phyloP scores from a whole-genome alignment of 164 flowering plant genomes.

The Vitis labrusca region DNA sequence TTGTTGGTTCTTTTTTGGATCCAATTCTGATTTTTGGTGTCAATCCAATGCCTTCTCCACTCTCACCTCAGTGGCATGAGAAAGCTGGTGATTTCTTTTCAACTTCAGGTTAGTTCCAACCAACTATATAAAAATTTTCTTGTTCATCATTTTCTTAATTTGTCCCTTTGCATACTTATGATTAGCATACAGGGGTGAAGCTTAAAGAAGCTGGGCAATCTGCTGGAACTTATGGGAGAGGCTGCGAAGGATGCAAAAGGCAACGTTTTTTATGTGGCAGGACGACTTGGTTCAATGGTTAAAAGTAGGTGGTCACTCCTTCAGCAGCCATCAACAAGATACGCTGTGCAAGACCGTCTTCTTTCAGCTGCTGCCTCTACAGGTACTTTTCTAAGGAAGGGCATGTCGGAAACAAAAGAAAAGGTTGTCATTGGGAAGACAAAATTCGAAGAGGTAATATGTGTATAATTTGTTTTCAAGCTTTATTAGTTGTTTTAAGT shows the following conservation, averaged over 20 bases:
- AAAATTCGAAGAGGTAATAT: conserved; percentile 86
- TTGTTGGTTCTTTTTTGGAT: no score
- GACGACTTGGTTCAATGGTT: conserved; percentile 65
- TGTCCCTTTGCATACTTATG: neutral
- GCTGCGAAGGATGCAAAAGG: conserved; percentile 84
- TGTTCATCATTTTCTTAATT: neutral
- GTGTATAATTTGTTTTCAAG: neutral
- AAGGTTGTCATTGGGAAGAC: conserved; percentile 81
- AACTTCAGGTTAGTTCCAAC: conserved; percentile 55
- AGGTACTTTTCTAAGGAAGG: conserved; percentile 64
- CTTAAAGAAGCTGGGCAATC: conserved; percentile 80
- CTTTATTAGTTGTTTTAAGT: neutral
- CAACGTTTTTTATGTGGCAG: conserved; percentile 76
- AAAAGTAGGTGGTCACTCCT: conserved; percentile 78
- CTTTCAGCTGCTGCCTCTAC: conserved; percentile 84
- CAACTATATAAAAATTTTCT: neutral
- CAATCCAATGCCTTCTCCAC: conserved; percentile 54
- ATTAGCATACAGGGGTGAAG: conserved; percentile 54
- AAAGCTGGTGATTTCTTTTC: conserved; percentile 79
- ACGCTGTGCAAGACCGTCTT: conserved; percentile 76
- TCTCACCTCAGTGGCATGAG: conserved; percentile 80
- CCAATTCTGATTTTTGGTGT: no score
- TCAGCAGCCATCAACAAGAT: conserved; percentile 75
- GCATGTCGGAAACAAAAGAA: conserved; percentile 81
- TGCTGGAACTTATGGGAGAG: conserved; percentile 72